phyloP scores from a whole-genome alignment of 495 filamentous ascomycete genomes.

The Aspergillus egyptiacus region DNA sequence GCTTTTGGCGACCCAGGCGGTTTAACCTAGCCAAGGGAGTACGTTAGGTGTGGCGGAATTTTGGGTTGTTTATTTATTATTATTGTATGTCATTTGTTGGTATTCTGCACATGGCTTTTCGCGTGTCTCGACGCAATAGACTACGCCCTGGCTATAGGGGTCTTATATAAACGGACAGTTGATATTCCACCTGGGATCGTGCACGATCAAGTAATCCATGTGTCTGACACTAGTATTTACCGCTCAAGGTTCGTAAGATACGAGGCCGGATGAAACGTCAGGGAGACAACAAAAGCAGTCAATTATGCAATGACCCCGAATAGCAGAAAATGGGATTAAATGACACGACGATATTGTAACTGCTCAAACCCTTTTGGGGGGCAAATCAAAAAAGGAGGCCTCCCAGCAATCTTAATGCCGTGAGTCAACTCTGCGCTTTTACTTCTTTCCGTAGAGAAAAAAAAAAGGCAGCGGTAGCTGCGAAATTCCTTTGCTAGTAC shows the following conservation, averaged over 20 bases:
- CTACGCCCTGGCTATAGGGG: neutral
- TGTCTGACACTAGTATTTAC: too few relatives aligned
- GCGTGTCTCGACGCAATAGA: neutral
- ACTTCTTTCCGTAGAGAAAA: too few relatives aligned
- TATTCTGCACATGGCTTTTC: neutral
- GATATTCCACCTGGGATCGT: neutral
- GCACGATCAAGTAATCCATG: too few relatives aligned
- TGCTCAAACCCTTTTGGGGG: neutral
- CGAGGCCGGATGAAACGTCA: too few relatives aligned
- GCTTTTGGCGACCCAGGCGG: constrained; percentile 1
- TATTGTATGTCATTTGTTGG: neutral
- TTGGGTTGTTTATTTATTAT: constrained; percentile 5
- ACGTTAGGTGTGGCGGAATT: constrained; percentile 7
- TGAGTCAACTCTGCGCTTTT: too few relatives aligned
- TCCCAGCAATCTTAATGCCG: too few relatives aligned
- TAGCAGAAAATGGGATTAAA: too few relatives aligned
- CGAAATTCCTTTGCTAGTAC: too few relatives aligned
- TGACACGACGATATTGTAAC: neutral
- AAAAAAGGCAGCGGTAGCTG: too few relatives aligned
- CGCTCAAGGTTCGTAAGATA: too few relatives aligned
- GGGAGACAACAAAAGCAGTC: too few relatives aligned
- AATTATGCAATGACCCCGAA: too few relatives aligned
- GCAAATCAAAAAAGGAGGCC: neutral
- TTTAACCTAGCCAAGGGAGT: constrained; percentile 1
- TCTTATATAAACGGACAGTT: neutral